These are phyloP conservation scores for Arabis alpina DNA, from an alignment of 345 rosid species.

Conservation along the genomic window DNA sequence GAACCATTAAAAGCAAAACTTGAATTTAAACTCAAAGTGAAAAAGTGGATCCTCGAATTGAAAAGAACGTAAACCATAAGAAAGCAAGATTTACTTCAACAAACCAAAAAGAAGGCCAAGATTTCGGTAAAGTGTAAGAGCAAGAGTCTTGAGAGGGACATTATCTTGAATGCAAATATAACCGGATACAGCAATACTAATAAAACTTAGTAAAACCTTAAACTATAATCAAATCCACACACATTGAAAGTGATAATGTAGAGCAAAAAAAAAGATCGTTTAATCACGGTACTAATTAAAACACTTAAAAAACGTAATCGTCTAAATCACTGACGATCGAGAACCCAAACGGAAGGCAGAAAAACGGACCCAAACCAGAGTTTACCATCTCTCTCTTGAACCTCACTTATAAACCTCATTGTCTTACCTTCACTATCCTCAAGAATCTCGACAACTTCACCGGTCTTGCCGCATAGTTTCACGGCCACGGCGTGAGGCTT, in stretches of 20 bases:
- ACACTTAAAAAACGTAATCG: not conserved
- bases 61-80: not conserved
- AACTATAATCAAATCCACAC: constrained; percentile 13
- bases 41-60: not conserved
- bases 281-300: constrained; percentile 1
- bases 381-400: constrained; percentile 61
- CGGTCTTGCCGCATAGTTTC: constrained; percentile 54
- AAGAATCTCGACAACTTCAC: constrained; percentile 54
- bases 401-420: constrained; percentile 64
- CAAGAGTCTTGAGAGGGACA: not conserved
- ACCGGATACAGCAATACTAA: constrained; percentile 9
- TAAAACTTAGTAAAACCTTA: not conserved
- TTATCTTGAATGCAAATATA: not conserved
- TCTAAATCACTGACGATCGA: constrained; percentile 33
- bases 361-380: constrained; percentile 49
- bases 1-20: not conserved
- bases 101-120: not conserved
- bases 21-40: not conserved
- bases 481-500: constrained; percentile 63
- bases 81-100: constrained; percentile 6
- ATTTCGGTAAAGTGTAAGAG: not conserved
- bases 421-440: constrained; percentile 60
- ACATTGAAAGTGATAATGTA: constrained; percentile 20
- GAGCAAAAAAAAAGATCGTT: not conserved
- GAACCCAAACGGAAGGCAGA: constrained; percentile 59